A percentile compares a stretch with the other conserved stretches of the same genome.
phyloP scores from a whole-genome alignment of 768 basidiomycete genomes.

The Termitomyces sp. region DNA sequence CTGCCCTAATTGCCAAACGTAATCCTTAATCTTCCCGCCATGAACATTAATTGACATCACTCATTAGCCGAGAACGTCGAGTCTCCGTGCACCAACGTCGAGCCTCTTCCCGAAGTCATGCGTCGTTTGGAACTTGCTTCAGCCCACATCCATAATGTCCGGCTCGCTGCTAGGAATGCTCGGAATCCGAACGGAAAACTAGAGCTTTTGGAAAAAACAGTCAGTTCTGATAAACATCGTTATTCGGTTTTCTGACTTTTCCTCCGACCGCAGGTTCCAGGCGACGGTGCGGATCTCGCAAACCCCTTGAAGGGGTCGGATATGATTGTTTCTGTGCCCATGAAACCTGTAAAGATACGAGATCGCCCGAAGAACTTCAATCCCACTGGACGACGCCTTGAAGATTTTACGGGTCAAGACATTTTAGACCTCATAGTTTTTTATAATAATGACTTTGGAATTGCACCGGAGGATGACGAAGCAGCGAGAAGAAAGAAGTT shows the following conservation, averaged over 20 bases:
- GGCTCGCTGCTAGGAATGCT: slow-evolving; percentile 1
- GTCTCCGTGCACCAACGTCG: not conserved
- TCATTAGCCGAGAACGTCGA: not conserved
- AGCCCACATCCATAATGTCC: slow-evolving; percentile 1
- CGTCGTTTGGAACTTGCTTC: slow-evolving; percentile 2
- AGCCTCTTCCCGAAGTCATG: not conserved
- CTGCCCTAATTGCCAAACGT: not conserved
- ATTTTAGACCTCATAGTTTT: slow-evolving; percentile 5
- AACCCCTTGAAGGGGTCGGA: not conserved
- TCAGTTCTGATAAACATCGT: not conserved
- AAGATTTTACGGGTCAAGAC: slow-evolving; percentile 2
- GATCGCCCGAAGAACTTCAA: not conserved
- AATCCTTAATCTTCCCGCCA: not conserved
- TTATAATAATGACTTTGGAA: slow-evolving; percentile 5
- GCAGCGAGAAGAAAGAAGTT: not conserved
- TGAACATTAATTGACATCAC: not conserved
- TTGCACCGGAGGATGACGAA: not conserved
- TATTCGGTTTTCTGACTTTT: not conserved
- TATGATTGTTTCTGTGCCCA: not conserved
- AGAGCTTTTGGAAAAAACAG: slow-evolving; percentile 5
- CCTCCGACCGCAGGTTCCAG: not conserved
- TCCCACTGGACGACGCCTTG: not conserved
- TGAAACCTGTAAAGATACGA: not conserved
- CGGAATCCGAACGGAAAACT: not conserved
- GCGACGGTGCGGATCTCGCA: not conserved